phyloP scores from a whole-genome alignment of 208 protist species.

The Kentomonas sorsogonicus region DNA sequence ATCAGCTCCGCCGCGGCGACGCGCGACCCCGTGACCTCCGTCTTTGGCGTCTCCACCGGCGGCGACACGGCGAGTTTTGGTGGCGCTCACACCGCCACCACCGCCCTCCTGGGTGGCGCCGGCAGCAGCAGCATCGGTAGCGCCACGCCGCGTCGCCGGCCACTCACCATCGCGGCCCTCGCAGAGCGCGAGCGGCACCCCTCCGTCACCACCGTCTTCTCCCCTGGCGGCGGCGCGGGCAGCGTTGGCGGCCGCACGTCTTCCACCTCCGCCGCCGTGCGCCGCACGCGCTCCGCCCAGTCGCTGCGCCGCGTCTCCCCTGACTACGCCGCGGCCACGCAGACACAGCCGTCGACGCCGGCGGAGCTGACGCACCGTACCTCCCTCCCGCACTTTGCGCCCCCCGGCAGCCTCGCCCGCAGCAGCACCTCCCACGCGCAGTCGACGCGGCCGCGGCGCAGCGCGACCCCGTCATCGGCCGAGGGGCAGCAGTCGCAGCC shows the following conservation, averaged over 20 bases:
- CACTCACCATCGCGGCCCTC: neutral
- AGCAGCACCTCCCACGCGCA: neutral
- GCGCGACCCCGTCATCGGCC: neutral
- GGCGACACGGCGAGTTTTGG: no score
- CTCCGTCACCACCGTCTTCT: neutral
- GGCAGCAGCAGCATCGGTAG: neutral
- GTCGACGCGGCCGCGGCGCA: neutral
- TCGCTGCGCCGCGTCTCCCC: neutral
- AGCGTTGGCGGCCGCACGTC: no score
- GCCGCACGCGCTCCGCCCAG: neutral
- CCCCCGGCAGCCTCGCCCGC: neutral
- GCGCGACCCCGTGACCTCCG: no score
- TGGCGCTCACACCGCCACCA: neutral
- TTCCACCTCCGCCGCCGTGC: no score
- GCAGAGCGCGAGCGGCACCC: no score
- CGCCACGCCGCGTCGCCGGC: neutral
- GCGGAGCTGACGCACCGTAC: neutral
- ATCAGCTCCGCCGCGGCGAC: constrained; percentile 4
- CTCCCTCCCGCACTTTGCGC: neutral
- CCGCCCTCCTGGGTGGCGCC: neutral
- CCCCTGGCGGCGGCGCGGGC: neutral
- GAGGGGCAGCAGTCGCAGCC: no score
- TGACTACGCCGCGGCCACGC: neutral
- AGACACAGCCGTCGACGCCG: neutral
- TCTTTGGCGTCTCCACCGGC: no score